Evolutionary conservation across 192 early-diverging fungal genomes (phyloP), one percentile per base, ranked within the genome.

Genomic region (Entrophospora sp.): DNA sequence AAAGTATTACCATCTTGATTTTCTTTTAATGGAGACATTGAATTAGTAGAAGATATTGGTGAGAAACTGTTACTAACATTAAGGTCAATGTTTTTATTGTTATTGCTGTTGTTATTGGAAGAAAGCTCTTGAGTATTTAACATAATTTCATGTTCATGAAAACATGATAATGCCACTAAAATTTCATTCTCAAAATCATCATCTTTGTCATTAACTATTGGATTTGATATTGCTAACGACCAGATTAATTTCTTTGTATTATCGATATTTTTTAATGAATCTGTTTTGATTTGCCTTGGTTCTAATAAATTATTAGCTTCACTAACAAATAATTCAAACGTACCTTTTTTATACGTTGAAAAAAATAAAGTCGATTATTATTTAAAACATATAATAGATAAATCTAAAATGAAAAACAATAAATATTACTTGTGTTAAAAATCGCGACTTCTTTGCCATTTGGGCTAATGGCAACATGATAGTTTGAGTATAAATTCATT

Each of bases 391-490:
- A 7, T 35, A 20, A 35, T 18, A 56, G 20, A 35, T 35, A 18
- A 16, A 12, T 36, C 13, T 0, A 14, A 30, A 51, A 30, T 28
- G 24, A 55, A 18, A 1, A 34, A 55, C 12, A 14, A 35, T 9
- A 35, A 32, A 35, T 16, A 35, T 14, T 56, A 57, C 55, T 34
- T 14, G 55, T 22, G 27, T 57, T 57, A 36, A 57, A 36, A 3
- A 22, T 57, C 7, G 20, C 55, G 10, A 57, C 55, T 12, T 57
- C 6, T 13, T 25, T 30, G 22, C 55, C 55, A 22, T 57, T 35
- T 20, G 55, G 55, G 36, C 55, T 57, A 22, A 57, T 9, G 1
- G 55, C 55, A 24, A 57, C 8, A 57, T 57, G 55, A 57, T 36
- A 22, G 0, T 13, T 57, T 7, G 55, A n/a, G n/a, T n/a, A n/a